A percentile compares a stretch with the other conserved stretches of the same genome.
Conservation (phyloP, 306 rosid genomes). For the Sesbania bispinosa region DNA sequence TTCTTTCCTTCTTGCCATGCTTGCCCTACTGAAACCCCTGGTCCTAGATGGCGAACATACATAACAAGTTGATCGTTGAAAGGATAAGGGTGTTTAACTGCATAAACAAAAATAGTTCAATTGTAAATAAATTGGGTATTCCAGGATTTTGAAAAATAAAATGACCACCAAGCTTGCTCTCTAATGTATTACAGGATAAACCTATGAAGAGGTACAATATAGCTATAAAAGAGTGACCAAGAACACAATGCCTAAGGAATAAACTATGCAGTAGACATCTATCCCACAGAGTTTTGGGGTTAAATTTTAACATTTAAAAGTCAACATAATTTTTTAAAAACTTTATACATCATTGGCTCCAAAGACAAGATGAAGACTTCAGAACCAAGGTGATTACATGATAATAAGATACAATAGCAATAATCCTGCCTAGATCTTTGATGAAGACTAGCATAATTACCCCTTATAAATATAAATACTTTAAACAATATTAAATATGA, state of each 20-base stretch:
- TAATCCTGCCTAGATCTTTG: background rate
- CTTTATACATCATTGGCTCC: background rate
- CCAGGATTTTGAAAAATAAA: background rate
- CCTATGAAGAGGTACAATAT: background rate
- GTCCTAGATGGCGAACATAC: conserved; percentile 66
- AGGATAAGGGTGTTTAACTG: conserved; percentile 77
- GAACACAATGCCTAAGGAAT: conserved; percentile 15
- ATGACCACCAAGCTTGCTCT: background rate
- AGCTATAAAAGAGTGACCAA: background rate
- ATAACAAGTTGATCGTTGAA: conserved; percentile 71
- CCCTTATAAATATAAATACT: background rate
- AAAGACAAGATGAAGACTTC: background rate
- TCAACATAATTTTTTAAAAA: background rate
- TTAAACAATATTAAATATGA: background rate
- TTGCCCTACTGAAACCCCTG: conserved; percentile 75
- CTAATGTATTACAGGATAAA: background rate
- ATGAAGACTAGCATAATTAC: background rate
- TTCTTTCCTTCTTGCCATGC: conserved; percentile 93
- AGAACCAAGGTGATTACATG: background rate
- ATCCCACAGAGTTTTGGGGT: background rate
- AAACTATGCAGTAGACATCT: background rate
- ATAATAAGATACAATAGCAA: too few relatives aligned
- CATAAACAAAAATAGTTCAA: conserved; percentile 20
- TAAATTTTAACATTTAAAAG: background rate
- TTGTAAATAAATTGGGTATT: background rate